phyloP scores from a whole-genome alignment of 768 basidiomycete genomes.

The Filobasidium wieringae region DNA sequence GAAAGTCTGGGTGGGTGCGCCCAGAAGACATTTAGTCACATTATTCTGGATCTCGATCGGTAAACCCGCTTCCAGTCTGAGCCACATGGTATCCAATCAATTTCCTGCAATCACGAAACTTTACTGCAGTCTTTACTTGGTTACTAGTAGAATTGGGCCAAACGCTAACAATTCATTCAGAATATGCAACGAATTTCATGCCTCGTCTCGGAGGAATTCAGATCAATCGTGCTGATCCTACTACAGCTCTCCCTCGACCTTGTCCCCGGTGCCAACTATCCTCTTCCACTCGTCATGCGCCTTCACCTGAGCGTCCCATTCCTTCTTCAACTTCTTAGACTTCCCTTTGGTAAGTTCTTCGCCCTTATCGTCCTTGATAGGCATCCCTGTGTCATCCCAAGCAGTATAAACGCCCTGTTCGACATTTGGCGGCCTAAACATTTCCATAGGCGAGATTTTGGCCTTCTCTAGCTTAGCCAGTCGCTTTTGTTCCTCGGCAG shows the following conservation, averaged over 20 bases:
- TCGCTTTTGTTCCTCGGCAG: conserved; percentile 39
- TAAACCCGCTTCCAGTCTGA: too few species aligned
- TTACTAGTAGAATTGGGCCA: too few species aligned
- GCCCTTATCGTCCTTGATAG: conserved; percentile 70
- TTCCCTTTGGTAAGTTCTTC: conserved; percentile 72
- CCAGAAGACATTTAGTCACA: too few species aligned
- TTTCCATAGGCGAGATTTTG: conserved; percentile 55
- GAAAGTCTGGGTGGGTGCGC: too few species aligned
- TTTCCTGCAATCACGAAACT: too few species aligned
- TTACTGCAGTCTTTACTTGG: too few species aligned
- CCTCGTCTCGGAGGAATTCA: too few species aligned
- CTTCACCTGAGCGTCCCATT: conserved; percentile 60
- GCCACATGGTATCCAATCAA: too few species aligned
- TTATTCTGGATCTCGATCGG: too few species aligned
- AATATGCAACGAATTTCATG: too few species aligned
- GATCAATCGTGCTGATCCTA: too few species aligned
- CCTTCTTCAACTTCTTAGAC: conserved; percentile 65
- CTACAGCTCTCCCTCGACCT: neutral
- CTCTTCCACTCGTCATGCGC: conserved; percentile 56
- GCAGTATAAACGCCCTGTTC: conserved; percentile 59
- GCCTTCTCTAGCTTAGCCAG: conserved; percentile 76
- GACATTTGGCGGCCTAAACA: conserved; percentile 76
- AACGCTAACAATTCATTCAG: too few species aligned
- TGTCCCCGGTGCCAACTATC: neutral
- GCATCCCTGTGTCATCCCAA: conserved; percentile 77